Base-by-base conservation (phyloP, 495 filamentous ascomycete genomes). In the Hypoxylon intermedium region DNA sequence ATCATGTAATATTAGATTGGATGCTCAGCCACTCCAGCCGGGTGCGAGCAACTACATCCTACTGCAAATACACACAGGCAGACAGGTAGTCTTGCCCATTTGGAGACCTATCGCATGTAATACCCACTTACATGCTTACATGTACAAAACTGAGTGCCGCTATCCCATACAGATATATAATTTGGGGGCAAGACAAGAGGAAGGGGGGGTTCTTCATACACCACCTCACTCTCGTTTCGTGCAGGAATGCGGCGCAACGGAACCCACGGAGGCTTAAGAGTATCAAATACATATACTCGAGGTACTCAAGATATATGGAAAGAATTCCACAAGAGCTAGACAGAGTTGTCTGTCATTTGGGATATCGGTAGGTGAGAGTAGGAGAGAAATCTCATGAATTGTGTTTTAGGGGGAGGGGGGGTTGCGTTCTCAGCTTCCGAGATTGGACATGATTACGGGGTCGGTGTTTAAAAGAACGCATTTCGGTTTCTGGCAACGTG, bases 201-300 rank as follows among this genome's bases (percentile, higher is more conserved):
- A 37, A 37, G 37, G 33, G 60, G 54, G 60, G 43, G 15, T 48
- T 11, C 21, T 33, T 49, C 44, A 24, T 24, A 42, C 40, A 18
- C n/a, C 37, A 53, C 53, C 40, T 38, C 31, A 40, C 48, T 23
- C 19, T 37, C 20, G 31, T 47, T 52, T 61, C 9, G 58, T 40
- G 58, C 42, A 57, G 54, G 48, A 33, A 40, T 62, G 58, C 63
- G 58, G 63, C 63, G 53, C 48, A 41, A 53, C 47, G 23, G 41
- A 51, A 38, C 56, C 55, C 28, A 46, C 38, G 44, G 45, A 21
- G 50, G 45, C 50, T 6, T 38, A 28, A 44, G 23, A 37, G 38
- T 24, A 36, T 45, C 24, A 41, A 54, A 53, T 50, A 40, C 54
- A 51, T n/a, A n/a, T n/a, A n/a, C n/a, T 49, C 44, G 43, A 65